Conservation (phyloP, 2,329 filamentous ascomycete species). For the Botrytis squamosa region DNA sequence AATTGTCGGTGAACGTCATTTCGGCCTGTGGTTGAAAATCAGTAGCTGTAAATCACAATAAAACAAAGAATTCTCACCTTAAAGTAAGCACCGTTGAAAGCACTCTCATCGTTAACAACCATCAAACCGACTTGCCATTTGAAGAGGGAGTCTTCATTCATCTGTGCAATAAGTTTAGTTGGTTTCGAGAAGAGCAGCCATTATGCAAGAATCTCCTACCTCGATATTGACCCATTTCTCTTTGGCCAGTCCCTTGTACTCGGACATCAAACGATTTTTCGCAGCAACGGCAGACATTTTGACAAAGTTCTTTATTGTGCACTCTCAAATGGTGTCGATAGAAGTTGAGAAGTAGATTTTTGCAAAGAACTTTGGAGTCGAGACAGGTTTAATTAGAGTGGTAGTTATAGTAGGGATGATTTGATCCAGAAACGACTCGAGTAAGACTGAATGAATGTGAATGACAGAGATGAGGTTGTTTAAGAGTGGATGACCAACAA, state of each 20-base stretch:
- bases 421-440: background rate
- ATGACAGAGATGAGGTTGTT: background rate
- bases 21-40: slow-evolving; percentile 55
- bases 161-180: slow-evolving; percentile 30
- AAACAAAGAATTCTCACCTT: slow-evolving; percentile 48
- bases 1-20: slow-evolving; percentile 85
- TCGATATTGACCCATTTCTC: slow-evolving; percentile 95
- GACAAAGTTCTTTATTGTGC: background rate
- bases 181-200: slow-evolving; percentile 10
- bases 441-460: background rate
- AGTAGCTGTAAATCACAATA: slow-evolving; percentile 3
- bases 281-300: slow-evolving; percentile 46
- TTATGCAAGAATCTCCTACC: slow-evolving; percentile 47
- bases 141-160: slow-evolving; percentile 79
- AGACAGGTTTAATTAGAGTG: background rate
- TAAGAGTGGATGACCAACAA: slow-evolving; percentile 8
- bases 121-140: slow-evolving; percentile 86
- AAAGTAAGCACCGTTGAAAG: slow-evolving; percentile 92
- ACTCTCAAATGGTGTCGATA: background rate
- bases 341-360: background rate
- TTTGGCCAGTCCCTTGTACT: slow-evolving; percentile 77
- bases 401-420: background rate
- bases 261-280: slow-evolving; percentile 83
- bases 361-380: background rate
- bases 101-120: slow-evolving; percentile 87